Evolutionary conservation across 495 filamentous ascomycete species (phyloP).

Genomic region (Usnea hakonensis): DNA sequence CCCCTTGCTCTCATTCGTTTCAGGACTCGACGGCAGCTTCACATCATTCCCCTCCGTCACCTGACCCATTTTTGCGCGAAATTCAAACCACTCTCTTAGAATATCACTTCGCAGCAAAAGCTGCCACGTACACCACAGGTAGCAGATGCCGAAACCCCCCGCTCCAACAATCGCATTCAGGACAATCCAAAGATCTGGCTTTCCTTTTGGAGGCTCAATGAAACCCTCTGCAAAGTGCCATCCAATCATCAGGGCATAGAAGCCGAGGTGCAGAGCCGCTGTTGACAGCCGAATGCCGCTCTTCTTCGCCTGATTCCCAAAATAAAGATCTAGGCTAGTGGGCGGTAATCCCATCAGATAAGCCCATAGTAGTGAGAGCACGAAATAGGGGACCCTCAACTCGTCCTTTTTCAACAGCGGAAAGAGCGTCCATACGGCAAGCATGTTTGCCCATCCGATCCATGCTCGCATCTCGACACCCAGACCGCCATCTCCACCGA

Average conservation of each 20-base stretch:
- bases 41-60: not conserved
- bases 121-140: constrained; percentile 79
- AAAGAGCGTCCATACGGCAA: constrained; percentile 91
- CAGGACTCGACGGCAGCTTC: not conserved
- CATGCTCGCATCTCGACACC: constrained; percentile 69
- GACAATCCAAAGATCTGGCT: constrained; percentile 92
- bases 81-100: constrained; percentile 25
- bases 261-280: constrained; percentile 59
- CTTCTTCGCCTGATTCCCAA: constrained; percentile 35
- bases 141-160: constrained; percentile 76
- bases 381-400: constrained; percentile 72
- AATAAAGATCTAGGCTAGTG: constrained; percentile 59
- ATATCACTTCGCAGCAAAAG: constrained; percentile 52
- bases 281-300: constrained; percentile 40
- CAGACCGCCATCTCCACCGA: constrained; percentile 69
- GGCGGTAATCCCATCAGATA: constrained; percentile 84
- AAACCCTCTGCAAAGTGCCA: constrained; percentile 74
- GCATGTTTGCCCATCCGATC: constrained; percentile 86
- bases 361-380: constrained; percentile 78
- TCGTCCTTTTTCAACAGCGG: constrained; percentile 81
- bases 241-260: constrained; percentile 65
- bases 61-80: constrained; percentile 11
- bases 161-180: constrained; percentile 79
- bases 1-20: constrained; percentile 5
- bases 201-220: constrained; percentile 56